Conservation (phyloP, 2,329 filamentous ascomycete genomes). For the Clarireedia homoeocarpa region DNA sequence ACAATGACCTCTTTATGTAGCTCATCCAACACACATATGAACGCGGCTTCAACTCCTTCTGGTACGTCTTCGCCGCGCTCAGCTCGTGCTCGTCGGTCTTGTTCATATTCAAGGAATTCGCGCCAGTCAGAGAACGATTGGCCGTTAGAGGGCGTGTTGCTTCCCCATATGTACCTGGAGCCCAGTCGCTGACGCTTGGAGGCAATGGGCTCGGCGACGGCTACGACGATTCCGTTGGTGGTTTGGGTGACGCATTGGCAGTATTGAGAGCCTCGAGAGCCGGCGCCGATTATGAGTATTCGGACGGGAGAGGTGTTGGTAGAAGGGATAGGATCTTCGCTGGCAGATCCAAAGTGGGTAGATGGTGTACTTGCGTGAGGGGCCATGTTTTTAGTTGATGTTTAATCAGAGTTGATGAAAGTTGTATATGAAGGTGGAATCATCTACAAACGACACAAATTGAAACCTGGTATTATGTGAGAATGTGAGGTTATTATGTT, state of each 20-base stretch:
- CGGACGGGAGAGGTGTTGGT: constrained; percentile 42
- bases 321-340: constrained; percentile 21
- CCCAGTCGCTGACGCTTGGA: constrained; percentile 72
- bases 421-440: neutral
- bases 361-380: constrained; percentile 21
- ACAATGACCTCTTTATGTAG: constrained; percentile 77
- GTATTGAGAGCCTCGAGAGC: constrained; percentile 70
- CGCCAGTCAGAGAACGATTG: constrained; percentile 68
- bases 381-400: constrained; percentile 17
- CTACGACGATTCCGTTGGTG: constrained; percentile 61
- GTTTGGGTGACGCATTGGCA: constrained; percentile 58
- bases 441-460: neutral
- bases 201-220: constrained; percentile 71
- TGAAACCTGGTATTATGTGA: neutral
- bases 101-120: constrained; percentile 69
- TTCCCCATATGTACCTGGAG: constrained; percentile 63
- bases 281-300: constrained; percentile 75
- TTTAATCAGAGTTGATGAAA: neutral
- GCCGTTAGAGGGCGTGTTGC: constrained; percentile 42
- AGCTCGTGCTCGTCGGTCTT: constrained; percentile 46
- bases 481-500: no score
- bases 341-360: neutral
- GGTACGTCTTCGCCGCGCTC: constrained; percentile 38
- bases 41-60: constrained; percentile 45
- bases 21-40: constrained; percentile 77